Conservation (phyloP, 2,329 filamentous ascomycete species). For the Meredithiella fracta region DNA sequence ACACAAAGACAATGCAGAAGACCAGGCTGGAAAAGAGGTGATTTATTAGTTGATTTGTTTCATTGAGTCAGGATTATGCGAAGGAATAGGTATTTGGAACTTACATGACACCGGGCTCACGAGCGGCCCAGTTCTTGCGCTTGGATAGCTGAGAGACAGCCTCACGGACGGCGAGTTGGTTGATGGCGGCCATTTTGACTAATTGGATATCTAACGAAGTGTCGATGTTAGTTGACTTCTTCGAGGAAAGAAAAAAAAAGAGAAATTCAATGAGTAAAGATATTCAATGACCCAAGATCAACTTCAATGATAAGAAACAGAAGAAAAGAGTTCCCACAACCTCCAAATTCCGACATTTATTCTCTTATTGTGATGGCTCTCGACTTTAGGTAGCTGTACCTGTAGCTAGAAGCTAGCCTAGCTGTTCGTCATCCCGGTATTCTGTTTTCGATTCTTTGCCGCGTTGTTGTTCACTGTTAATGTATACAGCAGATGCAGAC, state of each 20-base stretch:
- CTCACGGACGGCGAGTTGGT: slow-evolving; percentile 24
- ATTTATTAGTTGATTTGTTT: slow-evolving; percentile 3
- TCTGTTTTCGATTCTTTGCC: too few relatives aligned
- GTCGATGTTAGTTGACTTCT: neutral
- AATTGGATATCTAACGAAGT: slow-evolving; percentile 15
- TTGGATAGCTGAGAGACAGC: slow-evolving; percentile 24
- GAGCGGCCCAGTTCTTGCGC: slow-evolving; percentile 26
- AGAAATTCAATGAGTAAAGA: neutral
- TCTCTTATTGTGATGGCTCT: too few relatives aligned
- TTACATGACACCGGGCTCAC: slow-evolving; percentile 25
- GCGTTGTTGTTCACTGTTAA: too few relatives aligned
- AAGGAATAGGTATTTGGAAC: neutral
- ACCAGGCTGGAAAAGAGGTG: slow-evolving; percentile 19
- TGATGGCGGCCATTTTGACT: slow-evolving; percentile 28
- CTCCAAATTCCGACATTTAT: too few relatives aligned
- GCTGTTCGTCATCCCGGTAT: too few relatives aligned
- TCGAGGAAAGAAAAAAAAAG: neutral
- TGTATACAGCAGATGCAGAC: too few relatives aligned
- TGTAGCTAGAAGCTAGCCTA: too few relatives aligned
- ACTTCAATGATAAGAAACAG: too few relatives aligned
- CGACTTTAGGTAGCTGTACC: too few relatives aligned
- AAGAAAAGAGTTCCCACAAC: too few relatives aligned
- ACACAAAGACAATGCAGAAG: slow-evolving; percentile 27
- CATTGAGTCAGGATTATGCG: neutral
- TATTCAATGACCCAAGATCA: too few relatives aligned